Evolutionary conservation across 140 eudicot species (phyloP).

Genomic region (Anethum foeniculum): DNA sequence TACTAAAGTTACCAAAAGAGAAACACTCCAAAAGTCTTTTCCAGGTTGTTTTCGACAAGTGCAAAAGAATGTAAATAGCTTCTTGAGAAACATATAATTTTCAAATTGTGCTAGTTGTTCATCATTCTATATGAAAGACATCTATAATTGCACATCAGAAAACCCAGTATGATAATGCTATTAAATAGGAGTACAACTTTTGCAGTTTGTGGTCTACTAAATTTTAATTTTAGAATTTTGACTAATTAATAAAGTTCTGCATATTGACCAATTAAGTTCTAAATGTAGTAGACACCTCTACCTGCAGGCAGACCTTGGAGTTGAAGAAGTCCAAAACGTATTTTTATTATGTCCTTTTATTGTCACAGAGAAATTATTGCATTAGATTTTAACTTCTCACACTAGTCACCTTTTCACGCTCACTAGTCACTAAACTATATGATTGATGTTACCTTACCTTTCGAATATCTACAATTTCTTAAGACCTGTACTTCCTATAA

Average conservation of each 20-base stretch:
- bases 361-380: too few species aligned
- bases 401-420: too few species aligned
- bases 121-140: background rate
- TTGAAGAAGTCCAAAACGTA: too few species aligned
- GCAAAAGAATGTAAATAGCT: conserved; percentile 41
- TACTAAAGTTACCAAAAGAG: conserved; percentile 57
- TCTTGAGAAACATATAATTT: background rate
- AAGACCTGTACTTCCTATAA: too few species aligned
- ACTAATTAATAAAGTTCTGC: background rate
- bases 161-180: background rate
- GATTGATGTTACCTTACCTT: too few species aligned
- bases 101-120: background rate
- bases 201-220: background rate
- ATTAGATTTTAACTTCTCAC: too few species aligned
- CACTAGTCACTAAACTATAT: too few species aligned
- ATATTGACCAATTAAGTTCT: too few species aligned
- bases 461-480: too few species aligned
- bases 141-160: background rate
- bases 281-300: too few species aligned
- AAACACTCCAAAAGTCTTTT: conserved; percentile 46
- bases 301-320: too few species aligned
- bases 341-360: too few species aligned
- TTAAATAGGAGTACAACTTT: background rate
- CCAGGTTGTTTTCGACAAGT: conserved; percentile 54
- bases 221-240: background rate